Evolutionary conservation across 345 rosid species (phyloP), one percentile per base, ranked within the genome.

Genomic region (Reutealis trisperma): DNA sequence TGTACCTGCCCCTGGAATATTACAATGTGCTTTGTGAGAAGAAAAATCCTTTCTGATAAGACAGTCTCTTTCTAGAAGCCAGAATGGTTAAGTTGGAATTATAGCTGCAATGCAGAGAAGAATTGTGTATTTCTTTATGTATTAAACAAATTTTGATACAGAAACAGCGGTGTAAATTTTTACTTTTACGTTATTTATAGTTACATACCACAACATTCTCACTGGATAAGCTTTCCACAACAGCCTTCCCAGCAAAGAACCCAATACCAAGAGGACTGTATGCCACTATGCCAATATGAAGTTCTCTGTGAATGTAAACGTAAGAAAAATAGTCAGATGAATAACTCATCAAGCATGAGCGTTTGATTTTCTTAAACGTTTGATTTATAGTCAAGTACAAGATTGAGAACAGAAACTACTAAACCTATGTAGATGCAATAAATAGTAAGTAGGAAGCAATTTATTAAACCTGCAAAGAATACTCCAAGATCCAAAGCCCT

Each of bases 191-290:
- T 25, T 34, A 37, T 16, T 32, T 63, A n/a, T 3, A 30, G 61
- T 58, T 5, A 7, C 76, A n/a, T 77, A 84, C 85, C 89, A 84
- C 15, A 16, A 65, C 0, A 54, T 79, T 78, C 54, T 66, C 83
- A 3, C 3, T 18, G 0, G 85, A 79, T 76, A 80, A 69, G 65
- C 75, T 79, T 74, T 83, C 88, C 15, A 72, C 73, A 32, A 74
- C 74, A 24, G 83, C 88, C 73, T 81, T 85, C 44, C 88, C 86
- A 42, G 78, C 86, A 41, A 85, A 85, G 78, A 85, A 83, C 13
- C 88, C 88, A 3, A 3, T 70, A n/a, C 85, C 85, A 30, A 83
- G 83, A 69, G 88, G 84, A 75, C 83, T 76, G 67, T 81, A 81
- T 42, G 85, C 68, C 6, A 83, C 82, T 60, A 84, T 64, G 21